Conservation (phyloP, 2,329 filamentous ascomycete species). For the Aspergillus quadricinctus region DNA sequence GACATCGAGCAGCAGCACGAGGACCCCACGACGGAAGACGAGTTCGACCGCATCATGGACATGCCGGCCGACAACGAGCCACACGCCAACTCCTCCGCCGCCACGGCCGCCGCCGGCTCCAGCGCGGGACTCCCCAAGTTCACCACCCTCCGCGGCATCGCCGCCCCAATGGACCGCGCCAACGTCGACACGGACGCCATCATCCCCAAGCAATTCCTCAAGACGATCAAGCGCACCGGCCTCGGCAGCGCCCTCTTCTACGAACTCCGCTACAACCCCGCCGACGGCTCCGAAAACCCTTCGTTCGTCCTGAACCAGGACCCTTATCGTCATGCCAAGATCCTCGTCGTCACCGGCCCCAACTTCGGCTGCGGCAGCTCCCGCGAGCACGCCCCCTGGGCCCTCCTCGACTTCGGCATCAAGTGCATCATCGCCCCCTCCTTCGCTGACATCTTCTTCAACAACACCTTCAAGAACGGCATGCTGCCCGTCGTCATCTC, state of each 20-base stretch:
- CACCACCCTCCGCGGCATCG: constrained; percentile 75
- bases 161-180: constrained; percentile 77
- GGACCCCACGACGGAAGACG: constrained; percentile 57
- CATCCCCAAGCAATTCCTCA: constrained; percentile 98
- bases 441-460: constrained; percentile 93
- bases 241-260: constrained; percentile 86
- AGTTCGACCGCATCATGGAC: constrained; percentile 61
- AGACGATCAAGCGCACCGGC: constrained; percentile 97
- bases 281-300: constrained; percentile 67
- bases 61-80: constrained; percentile 59
- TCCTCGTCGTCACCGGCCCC: constrained; percentile 81
- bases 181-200: constrained; percentile 99
- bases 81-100: constrained; percentile 57
- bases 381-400: constrained; percentile 95
- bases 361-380: constrained; percentile 96
- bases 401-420: constrained; percentile 93
- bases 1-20: constrained; percentile 58
- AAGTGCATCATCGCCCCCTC: constrained; percentile 87
- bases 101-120: constrained; percentile 37
- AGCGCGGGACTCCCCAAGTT: constrained; percentile 76
- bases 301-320: constrained; percentile 88
- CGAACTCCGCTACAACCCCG: constrained; percentile 67
- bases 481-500: constrained; percentile 84
- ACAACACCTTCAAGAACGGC: constrained; percentile 99
- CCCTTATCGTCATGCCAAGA: constrained; percentile 78